Base-by-base conservation (phyloP, 768 basidiomycete genomes). In the Hericium coralloides region DNA sequence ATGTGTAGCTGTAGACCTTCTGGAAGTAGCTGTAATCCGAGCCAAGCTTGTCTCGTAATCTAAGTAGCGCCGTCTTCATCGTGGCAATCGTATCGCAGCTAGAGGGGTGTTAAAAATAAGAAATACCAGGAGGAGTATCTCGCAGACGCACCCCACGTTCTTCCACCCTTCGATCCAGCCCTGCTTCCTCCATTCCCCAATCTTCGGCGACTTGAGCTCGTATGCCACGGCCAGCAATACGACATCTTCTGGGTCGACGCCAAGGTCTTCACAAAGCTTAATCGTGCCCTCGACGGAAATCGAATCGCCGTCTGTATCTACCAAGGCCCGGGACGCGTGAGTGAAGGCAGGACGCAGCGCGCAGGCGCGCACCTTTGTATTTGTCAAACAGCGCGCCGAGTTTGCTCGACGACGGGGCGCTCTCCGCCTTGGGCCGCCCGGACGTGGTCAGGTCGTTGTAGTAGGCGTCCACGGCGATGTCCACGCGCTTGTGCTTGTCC, bases 131-230 rank as follows among this genome's bases (percentile, higher is more conserved):
- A 37, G 7, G 23, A 38, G 25, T 36, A 36, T 12, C 20, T 17
- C 22, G 23, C 18, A 37, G 14, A 71, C 85, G 57, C 63, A 89
- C 88, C 85, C 80, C 38, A 88, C 70, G 14, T 64, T 67, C 69
- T 83, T 87, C 91, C 92, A 92, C 1, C 91, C 92, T 0, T 89
- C 87, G 38, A 81, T 63, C 90, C 90, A 95, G 0, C 82, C 85
- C 58, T 80, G 73, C 60, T 73, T 77, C 36, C 74, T 76, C 85
- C 91, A 95, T 57, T 79, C 75, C 1, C 88, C 91, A 53, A 95
- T 73, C 58, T 73, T 64, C 0, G 86, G 87, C 4, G 88, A 88
- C 65, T 87, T 85, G 23, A 92, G 78, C 64, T 92, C 89, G 64
- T 78, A 90, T 9, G 92, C 92, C 41, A 95, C 73, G 5, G 87